phyloP scores from a whole-genome alignment of 129 eudicot species.

The Flaveria sonorensis region DNA sequence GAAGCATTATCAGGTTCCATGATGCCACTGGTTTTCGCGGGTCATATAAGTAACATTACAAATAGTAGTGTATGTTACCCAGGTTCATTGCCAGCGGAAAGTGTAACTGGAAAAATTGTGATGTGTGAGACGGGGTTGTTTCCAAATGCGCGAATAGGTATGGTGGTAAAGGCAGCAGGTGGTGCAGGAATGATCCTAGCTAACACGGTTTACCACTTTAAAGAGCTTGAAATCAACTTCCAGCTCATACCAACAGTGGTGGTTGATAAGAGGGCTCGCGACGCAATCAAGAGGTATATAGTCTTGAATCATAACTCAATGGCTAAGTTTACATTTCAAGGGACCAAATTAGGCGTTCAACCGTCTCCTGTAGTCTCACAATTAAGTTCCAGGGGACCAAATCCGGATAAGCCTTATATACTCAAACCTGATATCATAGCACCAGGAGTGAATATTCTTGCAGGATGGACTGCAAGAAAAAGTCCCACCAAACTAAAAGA shows the following conservation, averaged over 20 bases:
- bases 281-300: constrained; percentile 56
- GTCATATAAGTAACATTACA: constrained; percentile 39
- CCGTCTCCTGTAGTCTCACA: constrained; percentile 74
- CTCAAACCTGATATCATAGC: constrained; percentile 84
- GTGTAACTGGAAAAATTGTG: constrained; percentile 68
- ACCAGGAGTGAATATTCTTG: constrained; percentile 80
- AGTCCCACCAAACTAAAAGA: constrained; percentile 51
- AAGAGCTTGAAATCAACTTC: constrained; percentile 65
- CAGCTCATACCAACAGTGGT: constrained; percentile 62
- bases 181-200: constrained; percentile 77
- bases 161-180: constrained; percentile 58
- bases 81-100: constrained; percentile 46
- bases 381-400: constrained; percentile 77
- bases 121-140: constrained; percentile 60
- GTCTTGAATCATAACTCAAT: constrained; percentile 38
- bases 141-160: constrained; percentile 53
- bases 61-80: constrained; percentile 46
- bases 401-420: constrained; percentile 55
- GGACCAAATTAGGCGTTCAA: constrained; percentile 63
- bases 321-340: constrained; percentile 49
- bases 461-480: constrained; percentile 58
- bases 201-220: constrained; percentile 55
- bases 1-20: constrained; percentile 34
- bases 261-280: constrained; percentile 52
- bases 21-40: constrained; percentile 57